These are phyloP conservation scores for Hypoxylon subgilvum DNA, from an alignment of 495 filamentous ascomycete genomes.

Conservation along the genomic window DNA sequence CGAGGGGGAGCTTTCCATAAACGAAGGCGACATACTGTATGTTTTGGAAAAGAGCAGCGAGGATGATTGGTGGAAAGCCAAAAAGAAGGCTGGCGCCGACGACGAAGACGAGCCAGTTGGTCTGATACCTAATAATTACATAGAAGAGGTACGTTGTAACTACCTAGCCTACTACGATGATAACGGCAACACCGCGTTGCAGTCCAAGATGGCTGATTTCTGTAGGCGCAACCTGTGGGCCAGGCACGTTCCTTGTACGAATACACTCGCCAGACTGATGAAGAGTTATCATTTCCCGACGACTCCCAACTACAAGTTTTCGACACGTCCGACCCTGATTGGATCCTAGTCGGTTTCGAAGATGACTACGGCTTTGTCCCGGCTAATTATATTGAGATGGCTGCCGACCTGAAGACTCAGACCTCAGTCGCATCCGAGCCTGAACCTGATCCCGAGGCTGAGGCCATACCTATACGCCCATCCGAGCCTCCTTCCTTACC, in stretches of 20 bases:
- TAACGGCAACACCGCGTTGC: neutral
- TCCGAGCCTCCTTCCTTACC: slow-evolving; percentile 35
- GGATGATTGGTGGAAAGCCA: slow-evolving; percentile 98
- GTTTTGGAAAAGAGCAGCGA: slow-evolving; percentile 87
- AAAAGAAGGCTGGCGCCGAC: slow-evolving; percentile 90
- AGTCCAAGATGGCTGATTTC: slow-evolving; percentile 21
- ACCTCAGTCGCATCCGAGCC: slow-evolving; percentile 20
- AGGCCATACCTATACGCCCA: slow-evolving; percentile 3
- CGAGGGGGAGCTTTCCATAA: slow-evolving; percentile 84
- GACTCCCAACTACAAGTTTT: slow-evolving; percentile 83
- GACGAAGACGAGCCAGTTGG: slow-evolving; percentile 96
- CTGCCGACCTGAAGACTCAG: slow-evolving; percentile 30
- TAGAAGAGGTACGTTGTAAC: slow-evolving; percentile 80
- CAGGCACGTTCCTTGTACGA: slow-evolving; percentile 90
- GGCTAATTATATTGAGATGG: slow-evolving; percentile 91
- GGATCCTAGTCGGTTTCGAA: slow-evolving; percentile 87
- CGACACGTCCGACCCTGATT: slow-evolving; percentile 91
- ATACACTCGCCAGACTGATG: slow-evolving; percentile 95
- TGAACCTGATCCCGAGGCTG: slow-evolving; percentile 34
- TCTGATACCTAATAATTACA: slow-evolving; percentile 92
- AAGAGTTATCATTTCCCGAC: slow-evolving; percentile 95
- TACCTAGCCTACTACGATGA: too few species aligned
- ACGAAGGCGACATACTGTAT: slow-evolving; percentile 90
- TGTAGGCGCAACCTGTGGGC: slow-evolving; percentile 72
- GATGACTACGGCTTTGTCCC: slow-evolving; percentile 93